Evolutionary conservation across 1,139 yeast species (phyloP).

Genomic region (Arxiozyma bovina): DNA sequence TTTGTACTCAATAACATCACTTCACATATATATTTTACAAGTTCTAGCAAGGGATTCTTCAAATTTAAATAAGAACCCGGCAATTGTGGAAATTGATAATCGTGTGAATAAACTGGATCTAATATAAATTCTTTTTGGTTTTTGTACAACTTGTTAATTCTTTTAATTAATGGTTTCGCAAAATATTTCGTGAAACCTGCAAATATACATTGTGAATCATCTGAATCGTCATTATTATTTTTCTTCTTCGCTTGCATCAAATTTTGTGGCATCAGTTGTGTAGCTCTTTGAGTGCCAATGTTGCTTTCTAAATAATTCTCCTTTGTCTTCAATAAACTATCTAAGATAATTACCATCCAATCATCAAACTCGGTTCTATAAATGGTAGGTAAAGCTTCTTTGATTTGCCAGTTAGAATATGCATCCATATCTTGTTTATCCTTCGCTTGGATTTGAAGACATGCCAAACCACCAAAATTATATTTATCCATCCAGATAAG

Average conservation of each 20-base stretch:
- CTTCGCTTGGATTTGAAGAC: constrained; percentile 48
- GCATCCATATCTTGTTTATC: constrained; percentile 53
- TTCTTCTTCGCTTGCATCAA: constrained; percentile 33
- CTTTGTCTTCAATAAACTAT: constrained; percentile 56
- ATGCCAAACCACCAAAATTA: constrained; percentile 79
- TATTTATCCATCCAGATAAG: constrained; percentile 91
- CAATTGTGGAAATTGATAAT: constrained; percentile 61
- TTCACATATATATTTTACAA: constrained; percentile 69
- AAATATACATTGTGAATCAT: constrained; percentile 30
- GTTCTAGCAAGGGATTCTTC: constrained; percentile 67
- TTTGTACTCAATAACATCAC: constrained; percentile 59
- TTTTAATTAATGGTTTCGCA: constrained; percentile 54
- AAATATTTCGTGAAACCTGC: constrained; percentile 39
- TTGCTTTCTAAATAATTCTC: constrained; percentile 33
- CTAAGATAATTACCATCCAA: constrained; percentile 74
- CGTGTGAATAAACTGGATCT: constrained; percentile 53
- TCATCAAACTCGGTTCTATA: constrained; percentile 78
- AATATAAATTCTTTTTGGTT: constrained; percentile 67
- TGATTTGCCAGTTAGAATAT: constrained; percentile 73
- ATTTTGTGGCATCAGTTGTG: constrained; percentile 47
- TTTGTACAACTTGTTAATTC: constrained; percentile 56
- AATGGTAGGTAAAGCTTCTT: constrained; percentile 61
- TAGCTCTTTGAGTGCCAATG: constrained; percentile 49
- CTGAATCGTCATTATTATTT: constrained; percentile 32
- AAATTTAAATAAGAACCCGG: constrained; percentile 61